Conservation (phyloP, 371 early-diverging fungal genomes). For the Thermomucor indicae-seudaticae region DNA sequence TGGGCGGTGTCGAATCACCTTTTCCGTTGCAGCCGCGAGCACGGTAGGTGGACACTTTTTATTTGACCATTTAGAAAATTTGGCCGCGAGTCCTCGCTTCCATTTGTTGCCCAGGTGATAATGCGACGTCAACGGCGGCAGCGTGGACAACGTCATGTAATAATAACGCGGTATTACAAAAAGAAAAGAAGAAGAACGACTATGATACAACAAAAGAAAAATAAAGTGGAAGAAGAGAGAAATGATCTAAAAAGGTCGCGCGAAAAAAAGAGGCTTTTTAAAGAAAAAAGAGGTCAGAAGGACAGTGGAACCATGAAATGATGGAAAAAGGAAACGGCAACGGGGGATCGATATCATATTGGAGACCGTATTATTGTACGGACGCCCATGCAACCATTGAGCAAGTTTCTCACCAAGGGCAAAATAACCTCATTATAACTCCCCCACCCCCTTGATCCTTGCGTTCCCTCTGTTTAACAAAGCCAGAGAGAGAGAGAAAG, state of each 20-base stretch:
- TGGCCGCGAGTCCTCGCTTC: conserved; percentile 6
- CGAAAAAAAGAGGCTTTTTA: conserved; percentile 1
- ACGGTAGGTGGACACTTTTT: conserved; percentile 7
- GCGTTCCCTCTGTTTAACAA: too few species aligned
- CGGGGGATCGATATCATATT: not conserved
- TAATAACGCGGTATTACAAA: conserved; percentile 3
- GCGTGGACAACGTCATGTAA: conserved; percentile 2
- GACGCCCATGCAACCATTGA: conserved; percentile 17
- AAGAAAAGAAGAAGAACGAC: not conserved
- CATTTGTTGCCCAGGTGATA: conserved; percentile 1
- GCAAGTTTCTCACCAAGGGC: conserved; percentile 31
- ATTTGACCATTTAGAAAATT: conserved; percentile 6
- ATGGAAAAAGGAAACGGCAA: not conserved
- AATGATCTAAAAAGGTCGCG: not conserved
- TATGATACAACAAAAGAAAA: conserved; percentile 5
- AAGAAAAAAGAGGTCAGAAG: too few species aligned
- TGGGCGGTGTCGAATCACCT: conserved; percentile 24
- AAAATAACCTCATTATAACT: conserved; percentile 23
- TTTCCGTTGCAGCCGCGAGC: conserved; percentile 36
- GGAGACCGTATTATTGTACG: not conserved
- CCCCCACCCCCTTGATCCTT: not conserved
- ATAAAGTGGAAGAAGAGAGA: not conserved
- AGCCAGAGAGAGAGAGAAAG: too few species aligned
- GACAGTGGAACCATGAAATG: too few species aligned
- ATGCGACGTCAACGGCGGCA: conserved; percentile 5